These are phyloP conservation scores for Nakazawaea siamensis DNA, from an alignment of 805 yeast genomes.

Conservation along the genomic window DNA sequence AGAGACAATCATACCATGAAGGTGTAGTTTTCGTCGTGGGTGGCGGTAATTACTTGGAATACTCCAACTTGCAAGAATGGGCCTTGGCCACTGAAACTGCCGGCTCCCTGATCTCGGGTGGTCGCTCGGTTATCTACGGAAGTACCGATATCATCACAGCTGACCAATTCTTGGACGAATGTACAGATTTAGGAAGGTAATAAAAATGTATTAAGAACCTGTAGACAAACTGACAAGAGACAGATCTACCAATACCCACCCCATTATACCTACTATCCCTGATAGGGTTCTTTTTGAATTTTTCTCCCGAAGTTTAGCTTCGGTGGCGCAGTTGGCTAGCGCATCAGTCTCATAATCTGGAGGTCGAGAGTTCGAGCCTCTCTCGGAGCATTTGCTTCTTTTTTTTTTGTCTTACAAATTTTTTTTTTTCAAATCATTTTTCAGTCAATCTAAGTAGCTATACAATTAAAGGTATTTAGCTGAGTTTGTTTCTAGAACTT, in stretches of 20 bases:
- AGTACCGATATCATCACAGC: slow-evolving; percentile 75
- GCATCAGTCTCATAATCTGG: slow-evolving; percentile 13
- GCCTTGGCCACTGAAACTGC: slow-evolving; percentile 26
- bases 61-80: slow-evolving; percentile 93
- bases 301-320: slow-evolving; percentile 4
- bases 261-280: too few relatives aligned
- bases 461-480: slow-evolving; percentile 13
- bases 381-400: slow-evolving; percentile 10
- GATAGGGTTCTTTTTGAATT: too few relatives aligned
- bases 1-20: slow-evolving; percentile 71
- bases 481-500: slow-evolving; percentile 49
- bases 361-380: slow-evolving; percentile 14
- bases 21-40: slow-evolving; percentile 90
- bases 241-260: too few relatives aligned
- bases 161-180: slow-evolving; percentile 57
- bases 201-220: too few relatives aligned
- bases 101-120: not conserved
- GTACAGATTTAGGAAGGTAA: slow-evolving; percentile 38
- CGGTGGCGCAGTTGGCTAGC: slow-evolving; percentile 13
- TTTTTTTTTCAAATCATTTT: not conserved
- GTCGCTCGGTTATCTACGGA: slow-evolving; percentile 71
- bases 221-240: too few relatives aligned
- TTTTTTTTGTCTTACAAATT: not conserved
- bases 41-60: slow-evolving; percentile 93
- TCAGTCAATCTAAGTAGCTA: not conserved